Conservation (phyloP, 805 yeast species). For the Naumovozyma castellii region DNA sequence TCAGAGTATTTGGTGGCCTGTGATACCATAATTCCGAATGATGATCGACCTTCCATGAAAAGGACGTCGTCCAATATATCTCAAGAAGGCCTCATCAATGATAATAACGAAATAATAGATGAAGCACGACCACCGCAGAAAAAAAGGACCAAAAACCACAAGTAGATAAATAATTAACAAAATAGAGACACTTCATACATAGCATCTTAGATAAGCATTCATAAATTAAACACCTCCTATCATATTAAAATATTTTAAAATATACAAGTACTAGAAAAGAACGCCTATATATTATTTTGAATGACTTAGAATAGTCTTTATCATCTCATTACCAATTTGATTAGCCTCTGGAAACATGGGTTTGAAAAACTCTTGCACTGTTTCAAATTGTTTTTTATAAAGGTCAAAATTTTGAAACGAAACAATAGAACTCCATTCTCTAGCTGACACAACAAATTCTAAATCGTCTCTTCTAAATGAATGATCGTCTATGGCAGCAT, state of each 20-base stretch:
- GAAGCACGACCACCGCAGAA: too few relatives aligned
- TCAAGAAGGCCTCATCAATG: neutral
- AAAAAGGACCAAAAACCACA: too few relatives aligned
- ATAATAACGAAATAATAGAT: too few relatives aligned
- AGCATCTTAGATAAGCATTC: too few relatives aligned
- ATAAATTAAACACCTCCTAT: too few relatives aligned
- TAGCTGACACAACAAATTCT: slow-evolving; percentile 85
- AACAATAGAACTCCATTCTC: slow-evolving; percentile 77
- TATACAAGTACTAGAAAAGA: too few relatives aligned
- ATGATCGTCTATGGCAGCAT: slow-evolving; percentile 55
- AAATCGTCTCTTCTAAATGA: slow-evolving; percentile 81
- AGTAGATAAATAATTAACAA: neutral
- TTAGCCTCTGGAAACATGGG: slow-evolving; percentile 88
- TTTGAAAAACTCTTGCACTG: slow-evolving; percentile 71
- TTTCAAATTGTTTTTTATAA: slow-evolving; percentile 64
- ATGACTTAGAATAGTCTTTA: slow-evolving; percentile 55
- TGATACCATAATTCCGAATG: neutral
- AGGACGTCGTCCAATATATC: neutral
- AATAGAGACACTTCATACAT: neutral
- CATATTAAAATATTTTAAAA: too few relatives aligned
- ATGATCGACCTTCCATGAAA: neutral
- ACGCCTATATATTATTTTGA: slow-evolving; percentile 8
- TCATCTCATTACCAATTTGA: slow-evolving; percentile 87
- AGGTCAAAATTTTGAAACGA: slow-evolving; percentile 62
- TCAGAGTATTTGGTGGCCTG: neutral